Base-by-base conservation (phyloP, 208 protist genomes). In the Leishmania arabica region DNA sequence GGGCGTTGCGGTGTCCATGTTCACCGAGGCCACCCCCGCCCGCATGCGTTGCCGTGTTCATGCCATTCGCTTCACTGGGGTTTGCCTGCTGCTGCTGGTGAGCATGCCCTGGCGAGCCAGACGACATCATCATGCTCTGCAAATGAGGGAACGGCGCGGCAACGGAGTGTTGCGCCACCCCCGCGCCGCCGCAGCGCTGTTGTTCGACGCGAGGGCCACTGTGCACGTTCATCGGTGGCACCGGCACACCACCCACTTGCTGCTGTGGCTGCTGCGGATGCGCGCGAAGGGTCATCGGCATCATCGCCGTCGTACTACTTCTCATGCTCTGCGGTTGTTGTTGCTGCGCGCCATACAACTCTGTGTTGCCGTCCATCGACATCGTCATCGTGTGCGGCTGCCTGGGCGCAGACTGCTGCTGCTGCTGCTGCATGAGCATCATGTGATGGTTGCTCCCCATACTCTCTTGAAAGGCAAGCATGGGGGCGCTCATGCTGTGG, bases 1-100 rank as follows among this genome's bases (percentile, higher is more conserved):
- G 34, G 68, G 45, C 42, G 42, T 6, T 40, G 27, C 31, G 27
- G 62, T 68, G 62, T 31, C 21, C 62, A 6, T 68, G 31, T 3
- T 31, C 62, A 68, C 62, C 31, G 31, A 54, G 58, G 31, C 51
- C 31, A 8, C 45, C 72, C n/a, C 34, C n/a, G 31, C 72, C 17
- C 4, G 13, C 5, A 31, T 56, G 13, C 31, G 27, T 24, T 31
- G 5, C 72, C 11, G 51, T 5, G 72, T 62, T 51, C 51, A 54
- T 5, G 31, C n/a, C 34, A n/a, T 47, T 62, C 51, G 53, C 49
- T 21, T 13, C 53, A 13, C 31, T n/a, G 53, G 1, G 72, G 72
- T 13, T 40, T 47, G 31, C 31, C 72, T 62, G 72, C 34, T 72
- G 68, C 51, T 75, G 70, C 70, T 76, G 72, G 51, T 76, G 47